Evolutionary conservation across 2,329 filamentous ascomycete genomes (phyloP).

Genomic region (Tolypocladium pustulatum): DNA sequence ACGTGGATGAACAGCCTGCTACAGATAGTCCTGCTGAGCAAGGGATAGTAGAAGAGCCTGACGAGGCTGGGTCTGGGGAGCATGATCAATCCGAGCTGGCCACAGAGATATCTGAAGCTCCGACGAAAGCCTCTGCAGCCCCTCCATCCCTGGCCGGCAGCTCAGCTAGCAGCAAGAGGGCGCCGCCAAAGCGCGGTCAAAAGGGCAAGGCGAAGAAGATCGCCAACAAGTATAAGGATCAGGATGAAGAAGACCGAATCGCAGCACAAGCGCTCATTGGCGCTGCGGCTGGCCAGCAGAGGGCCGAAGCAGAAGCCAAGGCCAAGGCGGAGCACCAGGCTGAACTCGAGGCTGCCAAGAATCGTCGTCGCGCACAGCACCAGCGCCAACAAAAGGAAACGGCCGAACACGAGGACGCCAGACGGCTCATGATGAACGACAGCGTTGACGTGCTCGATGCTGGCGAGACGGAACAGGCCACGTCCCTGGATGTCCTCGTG

Average conservation of each 20-base stretch:
- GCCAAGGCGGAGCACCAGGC: conserved; percentile 56
- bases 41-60: conserved; percentile 15
- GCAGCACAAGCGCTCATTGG: conserved; percentile 84
- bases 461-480: conserved; percentile 42
- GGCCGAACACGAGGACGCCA: conserved; percentile 64
- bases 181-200: conserved; percentile 56
- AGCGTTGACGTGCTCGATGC: conserved; percentile 50
- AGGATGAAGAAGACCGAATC: conserved; percentile 86
- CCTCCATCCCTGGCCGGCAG: conserved; percentile 1
- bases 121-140: conserved; percentile 4
- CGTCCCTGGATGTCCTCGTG: conserved; percentile 59
- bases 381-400: conserved; percentile 65
- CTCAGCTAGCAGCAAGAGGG: conserved; percentile 26
- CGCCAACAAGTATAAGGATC: conserved; percentile 80
- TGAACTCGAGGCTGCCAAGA: conserved; percentile 60
- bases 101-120: conserved; percentile 9
- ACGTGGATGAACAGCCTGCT: conserved; percentile 9
- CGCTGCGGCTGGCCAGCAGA: conserved; percentile 54
- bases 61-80: conserved; percentile 2
- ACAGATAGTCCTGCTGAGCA: conserved; percentile 6
- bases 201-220: conserved; percentile 78
- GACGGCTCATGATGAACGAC: conserved; percentile 49
- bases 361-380: conserved; percentile 72
- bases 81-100: conserved; percentile 6
- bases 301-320: conserved; percentile 56